Percentiles rank a stretch among this genome's conserved stretches.
Conservation (phyloP, 768 basidiomycete genomes). For the Macrolepiota fuliginosa region DNA sequence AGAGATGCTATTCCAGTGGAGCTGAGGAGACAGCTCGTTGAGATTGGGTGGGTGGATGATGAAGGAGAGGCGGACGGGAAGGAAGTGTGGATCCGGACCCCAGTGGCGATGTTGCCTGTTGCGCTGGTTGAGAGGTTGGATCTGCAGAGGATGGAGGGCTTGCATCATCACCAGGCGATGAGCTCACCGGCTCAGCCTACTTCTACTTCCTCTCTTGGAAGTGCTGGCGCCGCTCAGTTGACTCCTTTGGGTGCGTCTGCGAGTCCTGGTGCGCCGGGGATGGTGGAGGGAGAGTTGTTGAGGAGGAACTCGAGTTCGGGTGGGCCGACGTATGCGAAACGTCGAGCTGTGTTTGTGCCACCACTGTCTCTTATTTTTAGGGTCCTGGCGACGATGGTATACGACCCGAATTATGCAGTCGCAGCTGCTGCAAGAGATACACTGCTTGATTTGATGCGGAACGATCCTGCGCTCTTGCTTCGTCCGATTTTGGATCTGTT, state of each 20-base stretch:
- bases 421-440: slow-evolving; percentile 55
- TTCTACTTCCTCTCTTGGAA: slow-evolving; percentile 4
- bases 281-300: slow-evolving; percentile 34
- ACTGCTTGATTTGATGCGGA: slow-evolving; percentile 66
- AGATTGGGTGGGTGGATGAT: slow-evolving; percentile 75
- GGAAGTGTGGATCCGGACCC: slow-evolving; percentile 57
- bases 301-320: slow-evolving; percentile 58
- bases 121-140: slow-evolving; percentile 55
- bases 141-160: slow-evolving; percentile 20
- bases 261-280: not conserved
- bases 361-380: slow-evolving; percentile 54
- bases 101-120: slow-evolving; percentile 62
- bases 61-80: slow-evolving; percentile 47
- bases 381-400: slow-evolving; percentile 48
- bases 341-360: slow-evolving; percentile 67
- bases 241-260: not conserved
- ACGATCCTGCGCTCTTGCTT: slow-evolving; percentile 67
- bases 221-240: slow-evolving; percentile 9
- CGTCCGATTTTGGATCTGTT: slow-evolving; percentile 63
- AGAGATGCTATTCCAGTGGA: slow-evolving; percentile 61
- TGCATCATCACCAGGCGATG: slow-evolving; percentile 13
- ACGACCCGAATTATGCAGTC: slow-evolving; percentile 51
- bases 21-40: slow-evolving; percentile 59
- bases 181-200: slow-evolving; percentile 20
- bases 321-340: slow-evolving; percentile 47